A percentile compares a stretch with the other conserved stretches of the same genome.
Conservation (phyloP, 441 rosid genomes). For the Capsella rubella region DNA sequence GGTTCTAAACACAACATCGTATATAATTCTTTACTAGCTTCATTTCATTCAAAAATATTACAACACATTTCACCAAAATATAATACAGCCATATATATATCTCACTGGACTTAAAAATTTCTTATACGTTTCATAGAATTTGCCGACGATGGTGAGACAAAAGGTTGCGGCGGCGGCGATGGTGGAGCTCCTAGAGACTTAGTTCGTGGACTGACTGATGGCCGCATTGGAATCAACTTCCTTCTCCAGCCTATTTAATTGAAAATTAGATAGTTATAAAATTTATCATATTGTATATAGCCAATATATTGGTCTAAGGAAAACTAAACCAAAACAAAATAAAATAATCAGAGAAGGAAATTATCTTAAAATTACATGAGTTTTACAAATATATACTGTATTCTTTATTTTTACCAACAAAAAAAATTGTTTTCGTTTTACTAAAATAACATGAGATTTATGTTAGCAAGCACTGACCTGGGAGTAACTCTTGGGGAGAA, state of each 20-base stretch:
- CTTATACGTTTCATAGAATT: neutral
- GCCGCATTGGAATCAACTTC: neutral
- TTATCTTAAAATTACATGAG: no score
- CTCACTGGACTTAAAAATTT: neutral
- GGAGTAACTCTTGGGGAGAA: neutral
- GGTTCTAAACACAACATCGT: no score
- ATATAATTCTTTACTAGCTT: neutral
- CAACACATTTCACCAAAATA: neutral
- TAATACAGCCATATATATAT: neutral
- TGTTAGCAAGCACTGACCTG: conserved; percentile 5
- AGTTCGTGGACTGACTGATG: conserved; percentile 19
- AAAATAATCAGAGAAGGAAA: neutral
- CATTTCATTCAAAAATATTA: neutral
- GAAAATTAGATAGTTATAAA: neutral
- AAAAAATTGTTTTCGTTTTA: neutral
- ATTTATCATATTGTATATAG: neutral
- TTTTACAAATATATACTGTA: no score
- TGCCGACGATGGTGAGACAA: neutral
- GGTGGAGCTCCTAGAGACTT: neutral
- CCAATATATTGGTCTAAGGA: neutral
- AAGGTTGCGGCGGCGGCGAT: neutral
- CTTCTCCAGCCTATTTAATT: conserved; percentile 10
- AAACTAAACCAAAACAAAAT: neutral
- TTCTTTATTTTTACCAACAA: no score
- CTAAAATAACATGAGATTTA: neutral